Evolutionary conservation across 2,329 filamentous ascomycete species (phyloP).

Genomic region (Rhynchosporium secalis): DNA sequence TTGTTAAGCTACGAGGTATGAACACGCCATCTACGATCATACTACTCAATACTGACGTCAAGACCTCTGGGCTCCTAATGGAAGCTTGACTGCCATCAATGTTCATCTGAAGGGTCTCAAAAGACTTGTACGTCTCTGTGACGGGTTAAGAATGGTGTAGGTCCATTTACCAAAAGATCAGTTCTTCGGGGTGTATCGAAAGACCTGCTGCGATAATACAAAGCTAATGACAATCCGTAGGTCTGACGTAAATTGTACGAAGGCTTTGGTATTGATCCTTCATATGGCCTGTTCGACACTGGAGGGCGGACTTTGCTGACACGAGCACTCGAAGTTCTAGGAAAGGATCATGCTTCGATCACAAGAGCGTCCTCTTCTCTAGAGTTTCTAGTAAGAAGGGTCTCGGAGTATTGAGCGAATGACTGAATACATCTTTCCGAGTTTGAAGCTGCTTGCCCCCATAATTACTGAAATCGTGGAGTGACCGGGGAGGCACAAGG

Average conservation of each 20-base stretch:
- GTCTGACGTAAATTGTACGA: constrained; percentile 26
- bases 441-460: constrained; percentile 10
- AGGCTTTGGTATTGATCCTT: constrained; percentile 17
- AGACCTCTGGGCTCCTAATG: constrained; percentile 20
- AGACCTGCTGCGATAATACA: not conserved
- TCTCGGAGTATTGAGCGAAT: constrained; percentile 5
- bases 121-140: constrained; percentile 18
- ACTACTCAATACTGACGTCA: not conserved
- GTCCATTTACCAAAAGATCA: constrained; percentile 15
- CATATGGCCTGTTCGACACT: constrained; percentile 12
- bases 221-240: constrained; percentile 1
- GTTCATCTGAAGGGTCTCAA: constrained; percentile 24
- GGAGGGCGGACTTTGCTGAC: not conserved
- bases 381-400: not conserved
- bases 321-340: not conserved
- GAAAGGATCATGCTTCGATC: not conserved
- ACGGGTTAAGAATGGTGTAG: constrained; percentile 16
- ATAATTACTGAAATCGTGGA: too few relatives aligned
- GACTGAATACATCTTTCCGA: constrained; percentile 15
- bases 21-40: not conserved
- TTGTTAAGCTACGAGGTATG: constrained; percentile 28
- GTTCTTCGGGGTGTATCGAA: constrained; percentile 21
- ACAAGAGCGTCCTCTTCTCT: not conserved
- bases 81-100: constrained; percentile 12
- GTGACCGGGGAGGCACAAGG: too few relatives aligned